phyloP scores from a whole-genome alignment of 2,329 filamentous ascomycete species.

The Fonsecaea multimorphosa region DNA sequence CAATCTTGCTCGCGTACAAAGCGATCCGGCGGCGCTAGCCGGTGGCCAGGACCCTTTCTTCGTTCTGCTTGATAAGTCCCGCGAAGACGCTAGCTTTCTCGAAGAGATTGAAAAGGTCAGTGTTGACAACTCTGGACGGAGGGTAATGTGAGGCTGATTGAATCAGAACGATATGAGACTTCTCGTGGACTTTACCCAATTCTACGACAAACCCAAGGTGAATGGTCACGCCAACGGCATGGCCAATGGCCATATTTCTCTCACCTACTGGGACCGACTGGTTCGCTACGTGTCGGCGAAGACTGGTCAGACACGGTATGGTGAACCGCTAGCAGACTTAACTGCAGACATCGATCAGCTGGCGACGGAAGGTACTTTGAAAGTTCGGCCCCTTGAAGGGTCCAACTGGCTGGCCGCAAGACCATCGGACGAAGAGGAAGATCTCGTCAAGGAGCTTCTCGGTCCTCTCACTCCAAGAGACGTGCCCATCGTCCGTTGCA shows the following conservation, averaged over 20 bases:
- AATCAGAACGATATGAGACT: not conserved
- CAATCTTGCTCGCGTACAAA: constrained; percentile 48
- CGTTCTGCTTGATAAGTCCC: not conserved
- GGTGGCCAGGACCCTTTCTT: constrained; percentile 47
- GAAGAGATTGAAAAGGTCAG: not conserved
- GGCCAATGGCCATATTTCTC: not conserved
- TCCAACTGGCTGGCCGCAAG: not conserved
- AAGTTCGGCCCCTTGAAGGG: not conserved
- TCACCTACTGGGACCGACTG: constrained; percentile 1
- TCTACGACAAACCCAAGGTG: not conserved
- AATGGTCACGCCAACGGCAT: not conserved
- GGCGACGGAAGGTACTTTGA: not conserved
- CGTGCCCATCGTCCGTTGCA: constrained; percentile 60
- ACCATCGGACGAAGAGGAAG: not conserved
- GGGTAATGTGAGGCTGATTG: not conserved
- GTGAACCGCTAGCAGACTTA: constrained; percentile 1
- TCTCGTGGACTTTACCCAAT: not conserved
- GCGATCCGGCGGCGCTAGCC: constrained; percentile 44
- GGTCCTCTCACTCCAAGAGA: constrained; percentile 43
- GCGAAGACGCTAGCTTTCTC: not conserved
- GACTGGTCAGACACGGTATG: not conserved
- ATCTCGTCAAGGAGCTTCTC: not conserved
- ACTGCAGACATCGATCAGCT: not conserved
- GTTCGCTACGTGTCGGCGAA: constrained; percentile 7
- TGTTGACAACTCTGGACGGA: not conserved